phyloP scores from a whole-genome alignment of 2,329 filamentous ascomycete genomes.

The Colletotrichum cordylinicola region DNA sequence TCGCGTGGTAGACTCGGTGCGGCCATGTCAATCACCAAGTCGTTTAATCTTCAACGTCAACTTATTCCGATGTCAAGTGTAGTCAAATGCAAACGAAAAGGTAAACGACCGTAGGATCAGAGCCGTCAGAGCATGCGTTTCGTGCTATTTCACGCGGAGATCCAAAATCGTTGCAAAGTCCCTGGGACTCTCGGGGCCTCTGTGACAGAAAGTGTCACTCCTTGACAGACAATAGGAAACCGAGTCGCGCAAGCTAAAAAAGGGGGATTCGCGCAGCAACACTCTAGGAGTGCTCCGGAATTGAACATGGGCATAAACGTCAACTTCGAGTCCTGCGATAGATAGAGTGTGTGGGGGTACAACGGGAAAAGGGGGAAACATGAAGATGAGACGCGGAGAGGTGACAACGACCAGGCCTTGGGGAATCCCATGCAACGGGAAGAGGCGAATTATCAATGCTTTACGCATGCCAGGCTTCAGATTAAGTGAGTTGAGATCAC shows the following conservation, averaged over 20 bases:
- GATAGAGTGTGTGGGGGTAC: not conserved
- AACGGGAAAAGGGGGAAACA: not conserved
- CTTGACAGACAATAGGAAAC: not conserved
- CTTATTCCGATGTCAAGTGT: not conserved
- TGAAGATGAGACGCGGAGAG: slow-evolving; percentile 17
- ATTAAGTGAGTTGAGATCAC: slow-evolving; percentile 67
- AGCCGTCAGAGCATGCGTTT: not conserved
- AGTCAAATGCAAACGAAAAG: not conserved
- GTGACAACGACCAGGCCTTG: not conserved
- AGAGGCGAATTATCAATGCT: not conserved
- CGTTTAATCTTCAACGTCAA: not conserved
- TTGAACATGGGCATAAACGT: not conserved
- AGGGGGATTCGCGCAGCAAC: not conserved
- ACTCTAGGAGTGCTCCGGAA: not conserved
- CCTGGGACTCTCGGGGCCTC: not conserved
- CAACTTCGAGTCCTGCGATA: not conserved
- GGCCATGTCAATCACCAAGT: not conserved
- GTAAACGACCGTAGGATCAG: not conserved
- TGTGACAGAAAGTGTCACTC: not conserved
- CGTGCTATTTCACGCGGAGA: not conserved
- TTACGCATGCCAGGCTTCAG: slow-evolving; percentile 55
- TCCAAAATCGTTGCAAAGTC: not conserved
- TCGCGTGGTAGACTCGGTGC: not conserved
- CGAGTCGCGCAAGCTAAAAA: not conserved
- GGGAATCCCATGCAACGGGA: not conserved